Percentiles rank a stretch among this genome's conserved stretches.
These are phyloP conservation scores for Coleophoma cylindrospora DNA, from an alignment of 2,329 filamentous ascomycete species.

Conservation along the genomic window DNA sequence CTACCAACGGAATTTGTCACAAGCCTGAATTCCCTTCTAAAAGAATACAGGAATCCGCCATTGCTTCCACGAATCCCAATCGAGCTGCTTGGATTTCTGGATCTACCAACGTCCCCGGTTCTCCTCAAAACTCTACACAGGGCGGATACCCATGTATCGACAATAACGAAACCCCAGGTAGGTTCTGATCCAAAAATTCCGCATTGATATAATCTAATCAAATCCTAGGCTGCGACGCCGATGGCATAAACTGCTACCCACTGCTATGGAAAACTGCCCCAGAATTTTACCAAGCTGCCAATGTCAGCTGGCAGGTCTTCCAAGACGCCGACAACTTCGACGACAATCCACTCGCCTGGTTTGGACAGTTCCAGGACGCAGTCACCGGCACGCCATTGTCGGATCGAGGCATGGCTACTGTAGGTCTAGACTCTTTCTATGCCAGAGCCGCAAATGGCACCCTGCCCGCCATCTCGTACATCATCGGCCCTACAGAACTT, in stretches of 20 bases:
- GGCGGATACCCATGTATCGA: constrained; percentile 36
- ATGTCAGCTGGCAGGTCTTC: constrained; percentile 40
- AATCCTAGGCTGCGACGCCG: constrained; percentile 25
- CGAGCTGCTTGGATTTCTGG: constrained; percentile 40
- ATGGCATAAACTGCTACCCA: constrained; percentile 38
- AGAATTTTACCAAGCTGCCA: constrained; percentile 35
- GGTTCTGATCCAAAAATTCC: too few species aligned
- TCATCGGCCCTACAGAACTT: constrained; percentile 42
- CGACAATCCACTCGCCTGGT: constrained; percentile 40
- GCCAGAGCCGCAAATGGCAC: constrained; percentile 42
- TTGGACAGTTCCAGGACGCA: constrained; percentile 40
- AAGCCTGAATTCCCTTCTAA: background rate
- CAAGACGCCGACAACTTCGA: constrained; percentile 42
- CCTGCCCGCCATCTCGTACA: constrained; percentile 45
- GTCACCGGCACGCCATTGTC: constrained; percentile 28
- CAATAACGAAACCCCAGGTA: constrained; percentile 40
- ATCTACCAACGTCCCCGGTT: constrained; percentile 37
- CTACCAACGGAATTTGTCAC: background rate
- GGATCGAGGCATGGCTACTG: constrained; percentile 30
- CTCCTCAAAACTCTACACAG: constrained; percentile 32
- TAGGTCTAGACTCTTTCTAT: constrained; percentile 41
- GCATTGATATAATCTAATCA: too few species aligned
- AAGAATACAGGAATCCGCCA: constrained; percentile 32
- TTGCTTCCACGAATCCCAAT: constrained; percentile 39
- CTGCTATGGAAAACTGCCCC: constrained; percentile 40